Conservation (phyloP, 805 yeast species). For the Candida railenensis region DNA sequence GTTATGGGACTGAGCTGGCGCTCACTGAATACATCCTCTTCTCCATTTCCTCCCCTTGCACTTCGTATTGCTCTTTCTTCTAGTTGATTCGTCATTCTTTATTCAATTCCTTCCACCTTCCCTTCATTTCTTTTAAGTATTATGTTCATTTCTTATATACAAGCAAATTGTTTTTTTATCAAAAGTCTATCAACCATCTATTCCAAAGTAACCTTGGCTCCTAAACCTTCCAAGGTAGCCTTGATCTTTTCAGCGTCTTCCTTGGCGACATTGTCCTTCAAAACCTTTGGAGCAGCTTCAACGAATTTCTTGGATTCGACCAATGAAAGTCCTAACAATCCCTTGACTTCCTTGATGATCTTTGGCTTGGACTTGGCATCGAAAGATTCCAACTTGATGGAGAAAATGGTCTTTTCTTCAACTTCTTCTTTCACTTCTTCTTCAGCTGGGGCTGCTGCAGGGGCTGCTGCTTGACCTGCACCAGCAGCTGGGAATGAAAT, state of each 20-base stretch:
- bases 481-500: constrained; percentile 79
- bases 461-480: constrained; percentile 50
- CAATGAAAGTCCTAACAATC: constrained; percentile 83
- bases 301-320: constrained; percentile 98
- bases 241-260: constrained; percentile 98
- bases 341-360: constrained; percentile 95
- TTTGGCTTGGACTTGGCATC: constrained; percentile 96
- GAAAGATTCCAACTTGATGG: constrained; percentile 87
- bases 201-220: constrained; percentile 91
- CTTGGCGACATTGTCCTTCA: constrained; percentile 94
- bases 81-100: too few relatives aligned
- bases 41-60: neutral
- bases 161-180: constrained; percentile 9
- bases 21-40: neutral
- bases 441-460: constrained; percentile 68
- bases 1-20: too few relatives aligned
- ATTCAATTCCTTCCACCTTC: too few relatives aligned
- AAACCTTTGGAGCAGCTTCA: constrained; percentile 93
- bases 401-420: constrained; percentile 91
- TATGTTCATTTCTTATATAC: constrained; percentile 12
- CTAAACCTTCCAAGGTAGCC: constrained; percentile 86
- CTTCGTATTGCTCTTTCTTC: neutral
- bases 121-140: too few relatives aligned
- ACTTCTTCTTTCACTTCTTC: constrained; percentile 72
- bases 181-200: constrained; percentile 36